A percentile compares a stretch with the other conserved stretches of the same genome.
Conservation (phyloP, 257 asterid genomes). For the Rauvolfia tetraphylla region DNA sequence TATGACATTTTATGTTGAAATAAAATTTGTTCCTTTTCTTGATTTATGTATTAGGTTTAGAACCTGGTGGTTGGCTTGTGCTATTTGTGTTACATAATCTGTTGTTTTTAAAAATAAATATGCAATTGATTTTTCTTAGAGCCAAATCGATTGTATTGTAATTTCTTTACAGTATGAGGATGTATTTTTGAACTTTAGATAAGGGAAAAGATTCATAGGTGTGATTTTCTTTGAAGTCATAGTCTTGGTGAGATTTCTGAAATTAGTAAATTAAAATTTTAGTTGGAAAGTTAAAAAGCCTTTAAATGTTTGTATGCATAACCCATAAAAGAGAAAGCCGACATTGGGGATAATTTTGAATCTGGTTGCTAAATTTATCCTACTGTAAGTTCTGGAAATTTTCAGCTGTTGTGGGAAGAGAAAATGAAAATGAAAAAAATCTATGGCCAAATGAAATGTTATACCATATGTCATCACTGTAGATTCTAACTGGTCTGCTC, state of each 20-base stretch:
- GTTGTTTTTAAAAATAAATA: neutral
- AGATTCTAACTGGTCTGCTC: neutral
- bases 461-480: neutral
- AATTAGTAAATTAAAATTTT: neutral
- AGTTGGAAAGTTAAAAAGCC: neutral
- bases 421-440: neutral
- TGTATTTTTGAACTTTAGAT: neutral
- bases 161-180: neutral
- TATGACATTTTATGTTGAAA: neutral
- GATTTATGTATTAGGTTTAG: neutral
- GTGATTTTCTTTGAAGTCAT: neutral
- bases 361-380: neutral
- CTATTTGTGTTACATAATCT: neutral
- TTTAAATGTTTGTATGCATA: neutral
- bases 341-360: neutral
- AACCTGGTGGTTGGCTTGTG: neutral
- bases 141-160: neutral
- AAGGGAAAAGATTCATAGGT: neutral
- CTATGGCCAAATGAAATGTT: too few relatives aligned
- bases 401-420: neutral
- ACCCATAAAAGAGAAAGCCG: neutral
- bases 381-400: neutral
- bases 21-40: neutral
- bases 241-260: neutral
- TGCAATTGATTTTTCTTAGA: neutral